These are phyloP conservation scores for Larix kaempferi DNA, from an alignment of 75 land plant species.

Conservation along the genomic window DNA sequence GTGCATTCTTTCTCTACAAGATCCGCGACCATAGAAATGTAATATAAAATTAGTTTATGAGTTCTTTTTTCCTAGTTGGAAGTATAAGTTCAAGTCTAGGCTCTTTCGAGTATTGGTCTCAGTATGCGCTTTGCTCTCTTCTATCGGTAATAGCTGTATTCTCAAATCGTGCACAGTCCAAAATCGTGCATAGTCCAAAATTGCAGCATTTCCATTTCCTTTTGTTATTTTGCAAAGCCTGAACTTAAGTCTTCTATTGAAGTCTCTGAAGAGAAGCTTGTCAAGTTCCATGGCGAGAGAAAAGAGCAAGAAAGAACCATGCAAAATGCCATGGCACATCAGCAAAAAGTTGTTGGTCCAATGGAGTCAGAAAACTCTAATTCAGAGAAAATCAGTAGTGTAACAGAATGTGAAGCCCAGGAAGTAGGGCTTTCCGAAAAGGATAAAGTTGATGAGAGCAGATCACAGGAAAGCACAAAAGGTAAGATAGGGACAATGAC, in stretches of 20 bases:
- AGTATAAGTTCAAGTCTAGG: too few species aligned
- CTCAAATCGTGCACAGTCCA: too few species aligned
- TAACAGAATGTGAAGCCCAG: neutral
- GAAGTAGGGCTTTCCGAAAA: slow-evolving; percentile 3
- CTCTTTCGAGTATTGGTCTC: too few species aligned
- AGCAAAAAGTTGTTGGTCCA: slow-evolving; percentile 34
- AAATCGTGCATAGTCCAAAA: too few species aligned
- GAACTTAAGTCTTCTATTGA: slow-evolving; percentile 75
- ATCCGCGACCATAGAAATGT: too few species aligned
- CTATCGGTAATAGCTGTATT: too few species aligned
- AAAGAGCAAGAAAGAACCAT: slow-evolving; percentile 77
- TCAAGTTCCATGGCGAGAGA: slow-evolving; percentile 61
- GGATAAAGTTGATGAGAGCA: neutral
- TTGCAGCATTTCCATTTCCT: too few species aligned
- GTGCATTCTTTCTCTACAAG: too few species aligned
- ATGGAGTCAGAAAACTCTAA: neutral
- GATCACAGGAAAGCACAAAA: neutral
- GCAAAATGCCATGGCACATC: slow-evolving; percentile 69
- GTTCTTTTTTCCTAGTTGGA: too few species aligned
- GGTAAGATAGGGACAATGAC: neutral
- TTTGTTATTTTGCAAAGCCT: slow-evolving; percentile 88
- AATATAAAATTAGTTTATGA: too few species aligned
- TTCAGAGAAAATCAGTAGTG: neutral
- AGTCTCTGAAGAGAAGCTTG: slow-evolving; percentile 85
- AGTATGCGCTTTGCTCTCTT: too few species aligned